Evolutionary conservation across 2,329 filamentous ascomycete genomes (phyloP).

Genomic region (Xylariaceae sp.): DNA sequence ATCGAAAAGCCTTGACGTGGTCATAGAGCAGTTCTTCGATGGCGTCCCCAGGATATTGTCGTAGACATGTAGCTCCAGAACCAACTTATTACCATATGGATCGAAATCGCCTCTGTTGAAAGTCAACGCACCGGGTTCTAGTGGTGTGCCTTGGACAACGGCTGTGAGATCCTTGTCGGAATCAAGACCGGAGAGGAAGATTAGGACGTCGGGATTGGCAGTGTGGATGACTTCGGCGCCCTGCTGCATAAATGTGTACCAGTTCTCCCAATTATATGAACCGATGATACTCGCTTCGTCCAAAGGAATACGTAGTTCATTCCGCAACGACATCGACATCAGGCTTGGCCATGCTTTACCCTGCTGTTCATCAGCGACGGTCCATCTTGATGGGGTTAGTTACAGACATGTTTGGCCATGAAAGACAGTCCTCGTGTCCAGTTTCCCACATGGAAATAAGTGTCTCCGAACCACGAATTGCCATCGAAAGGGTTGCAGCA

Average conservation of each 20-base stretch:
- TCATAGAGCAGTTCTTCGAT: constrained; percentile 40
- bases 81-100: constrained; percentile 48
- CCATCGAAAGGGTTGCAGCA: constrained; percentile 50
- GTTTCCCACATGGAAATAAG: constrained; percentile 50
- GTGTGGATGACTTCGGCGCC: constrained; percentile 48
- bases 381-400: neutral
- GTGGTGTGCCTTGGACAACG: constrained; percentile 42
- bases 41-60: constrained; percentile 36
- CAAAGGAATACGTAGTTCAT: constrained; percentile 44
- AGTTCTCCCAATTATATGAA: constrained; percentile 50
- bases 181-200: constrained; percentile 53
- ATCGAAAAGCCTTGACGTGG: constrained; percentile 40
- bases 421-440: constrained; percentile 56
- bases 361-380: constrained; percentile 15
- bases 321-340: constrained; percentile 47
- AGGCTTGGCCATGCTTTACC: constrained; percentile 44
- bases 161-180: constrained; percentile 50
- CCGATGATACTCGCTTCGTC: constrained; percentile 27
- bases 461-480: constrained; percentile 58
- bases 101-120: constrained; percentile 44
- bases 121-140: constrained; percentile 39
- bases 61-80: constrained; percentile 57
- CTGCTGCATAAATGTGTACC: constrained; percentile 45
- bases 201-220: constrained; percentile 45
- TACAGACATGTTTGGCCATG: constrained; percentile 47